These are phyloP conservation scores for Xylaria sp. DNA, from an alignment of 2,329 filamentous ascomycete species.

Conservation along the genomic window DNA sequence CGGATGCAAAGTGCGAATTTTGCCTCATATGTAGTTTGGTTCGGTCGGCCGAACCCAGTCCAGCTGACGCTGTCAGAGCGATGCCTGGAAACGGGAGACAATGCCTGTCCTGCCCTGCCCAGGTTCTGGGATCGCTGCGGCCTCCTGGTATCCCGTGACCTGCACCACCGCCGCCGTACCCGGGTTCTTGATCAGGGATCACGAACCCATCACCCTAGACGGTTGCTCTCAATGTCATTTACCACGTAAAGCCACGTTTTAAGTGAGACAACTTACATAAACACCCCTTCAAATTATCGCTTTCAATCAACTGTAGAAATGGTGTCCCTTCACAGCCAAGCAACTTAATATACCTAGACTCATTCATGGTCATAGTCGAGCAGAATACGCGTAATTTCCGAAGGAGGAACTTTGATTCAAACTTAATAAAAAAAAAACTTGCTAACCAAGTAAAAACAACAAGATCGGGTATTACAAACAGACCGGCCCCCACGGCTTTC, in stretches of 20 bases:
- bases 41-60: not conserved
- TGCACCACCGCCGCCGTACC: conserved; percentile 2
- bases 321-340: not conserved
- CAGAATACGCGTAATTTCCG: not conserved
- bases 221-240: not conserved
- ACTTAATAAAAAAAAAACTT: not conserved
- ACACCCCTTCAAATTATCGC: no score
- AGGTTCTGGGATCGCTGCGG: not conserved
- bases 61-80: not conserved
- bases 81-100: no score
- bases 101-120: no score
- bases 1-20: not conserved
- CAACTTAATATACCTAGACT: not conserved
- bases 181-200: not conserved
- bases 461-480: conserved; percentile 18
- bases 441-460: conserved; percentile 14
- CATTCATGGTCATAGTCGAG: not conserved
- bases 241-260: not conserved
- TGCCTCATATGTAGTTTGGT: not conserved
- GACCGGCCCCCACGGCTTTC: not conserved
- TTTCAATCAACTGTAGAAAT: no score
- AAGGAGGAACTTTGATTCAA: not conserved
- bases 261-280: not conserved
- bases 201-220: not conserved
- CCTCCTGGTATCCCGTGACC: conserved; percentile 13